Evolutionary conservation across 2,329 filamentous ascomycete genomes (phyloP), one percentile per base, ranked within the genome.

Genomic region (Didymella lethalis): DNA sequence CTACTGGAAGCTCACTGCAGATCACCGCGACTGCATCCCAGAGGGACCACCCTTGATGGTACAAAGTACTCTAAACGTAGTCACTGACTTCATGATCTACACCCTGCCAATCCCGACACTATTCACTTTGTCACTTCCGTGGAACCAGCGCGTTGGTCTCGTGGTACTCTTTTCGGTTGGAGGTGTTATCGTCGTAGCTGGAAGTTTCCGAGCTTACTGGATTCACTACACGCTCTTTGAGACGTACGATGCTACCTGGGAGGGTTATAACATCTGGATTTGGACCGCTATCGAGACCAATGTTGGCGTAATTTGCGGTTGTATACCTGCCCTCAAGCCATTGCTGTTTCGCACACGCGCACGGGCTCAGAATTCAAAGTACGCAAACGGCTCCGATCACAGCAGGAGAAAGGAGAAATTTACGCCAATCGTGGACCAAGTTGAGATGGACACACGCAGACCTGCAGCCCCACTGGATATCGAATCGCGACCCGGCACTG

Each of bases 221-320:
- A 77, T 81, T 36, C 81, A 79, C 69, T 78, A 79, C 59, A 76
- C 76, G 2, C 69, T 83, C 29, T 77, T 79, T 51, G 63, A 70
- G 20, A 81, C 74, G 36, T 82, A 79, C 67, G 81, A 83, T 53
- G 77, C 78, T 32, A 81, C 80, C 4, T 82, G 81, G 81, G 72
- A 74, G 53, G 77, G 78, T 32, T 78, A 76, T 58, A 71, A 79
- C 40, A 75, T 77, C 43, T 80, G 77, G 72, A 69, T 78, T 18
- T 80, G 79, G 77, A 79, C 79, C 2, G 75, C 77, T 20, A 70
- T 80, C 4, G 80, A 81, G 63, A 76, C 79, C 0, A 77, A 78
- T 51, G 73, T 81, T 14, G 79, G 76, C 8, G 76, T 81, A 23
- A 78, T 81, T 45, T 81, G 79, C 62, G 78, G 79, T 8, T 78